Evolutionary conservation across 352 stramenopile genomes (phyloP), one percentile per base, ranked within the genome.

Genomic region (Globisporangium orthogonon): DNA sequence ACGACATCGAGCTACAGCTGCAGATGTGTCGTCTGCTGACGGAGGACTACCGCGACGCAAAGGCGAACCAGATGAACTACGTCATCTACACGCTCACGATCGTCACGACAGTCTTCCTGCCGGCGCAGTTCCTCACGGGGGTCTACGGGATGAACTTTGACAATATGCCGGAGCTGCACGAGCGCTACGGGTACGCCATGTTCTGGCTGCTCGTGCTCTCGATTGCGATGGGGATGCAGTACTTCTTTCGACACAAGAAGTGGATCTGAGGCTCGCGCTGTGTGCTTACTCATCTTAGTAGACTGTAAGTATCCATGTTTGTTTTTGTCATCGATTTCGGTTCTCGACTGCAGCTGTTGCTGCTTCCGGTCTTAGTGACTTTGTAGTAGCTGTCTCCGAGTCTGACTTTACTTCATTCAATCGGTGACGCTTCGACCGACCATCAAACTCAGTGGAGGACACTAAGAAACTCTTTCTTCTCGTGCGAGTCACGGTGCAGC

Each of bases 81-180:
- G 86, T 94, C 30, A 91, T 96, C 54, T 95, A 95, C 71, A 92
- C 80, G n/a, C 74, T 96, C 30, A 95, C 86, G 40, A 86, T 95
- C 52, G 78, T 94, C 57, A 94, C 85, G n/a, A 92, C 83, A 6
- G 82, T 94, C 2, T 95, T 95, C 56, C 57, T 96, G 13, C 83
- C 87, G 0, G 81, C 81, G 31, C 87, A 96, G 63, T 96, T 96
- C 58, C 67, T 96, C 50, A 95, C 87, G 52, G 85, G 87, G 31
- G 80, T 96, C 47, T 95, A 92, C 55, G 86, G 87, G 50, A 95
- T 95, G 87, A 95, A 95, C 73, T 95, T 96, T 69, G 80, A 89
- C 51, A 82, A 92, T 52, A 95, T 95, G 83, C 83, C 83, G 1
- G 85, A 96, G 67, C 78, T 95, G 7, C 76, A 94, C 58, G 70